phyloP scores from a whole-genome alignment of 177 flowering plant species.

The Telopea speciosissima region DNA sequence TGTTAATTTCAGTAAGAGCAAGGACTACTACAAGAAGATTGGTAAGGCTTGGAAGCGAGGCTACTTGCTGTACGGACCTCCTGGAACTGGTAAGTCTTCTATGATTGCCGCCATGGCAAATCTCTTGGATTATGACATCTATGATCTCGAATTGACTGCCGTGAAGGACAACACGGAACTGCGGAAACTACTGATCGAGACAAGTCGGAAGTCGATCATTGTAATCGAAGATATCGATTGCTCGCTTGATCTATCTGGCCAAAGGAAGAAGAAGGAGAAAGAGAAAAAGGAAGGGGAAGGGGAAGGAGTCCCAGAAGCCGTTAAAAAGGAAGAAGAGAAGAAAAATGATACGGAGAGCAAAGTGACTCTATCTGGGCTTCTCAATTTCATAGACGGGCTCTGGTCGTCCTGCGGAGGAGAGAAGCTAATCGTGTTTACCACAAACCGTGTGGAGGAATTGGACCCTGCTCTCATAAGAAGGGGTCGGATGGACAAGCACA shows the following conservation, averaged over 20 bases:
- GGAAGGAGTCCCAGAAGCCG: neutral
- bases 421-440: slow-evolving; percentile 33
- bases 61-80: slow-evolving; percentile 33
- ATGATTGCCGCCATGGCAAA: slow-evolving; percentile 36
- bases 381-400: neutral
- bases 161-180: slow-evolving; percentile 25
- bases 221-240: slow-evolving; percentile 38
- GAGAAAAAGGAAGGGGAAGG: neutral
- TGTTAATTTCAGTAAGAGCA: slow-evolving; percentile 10
- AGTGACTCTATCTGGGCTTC: slow-evolving; percentile 25
- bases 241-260: slow-evolving; percentile 18
- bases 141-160: slow-evolving; percentile 28
- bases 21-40: slow-evolving; percentile 21
- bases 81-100: slow-evolving; percentile 32
- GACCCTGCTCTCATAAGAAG: slow-evolving; percentile 37
- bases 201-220: slow-evolving; percentile 17
- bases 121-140: slow-evolving; percentile 23
- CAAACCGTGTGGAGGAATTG: slow-evolving; percentile 27
- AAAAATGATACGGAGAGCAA: slow-evolving; percentile 3
- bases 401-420: slow-evolving; percentile 42
- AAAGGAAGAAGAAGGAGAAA: slow-evolving; percentile 11
- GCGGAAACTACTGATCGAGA: slow-evolving; percentile 21
- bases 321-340: neutral
- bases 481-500: slow-evolving; percentile 61
- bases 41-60: slow-evolving; percentile 39